Base-by-base conservation (phyloP, 352 stramenopile species). In the Saprolegnia parasitica region DNA sequence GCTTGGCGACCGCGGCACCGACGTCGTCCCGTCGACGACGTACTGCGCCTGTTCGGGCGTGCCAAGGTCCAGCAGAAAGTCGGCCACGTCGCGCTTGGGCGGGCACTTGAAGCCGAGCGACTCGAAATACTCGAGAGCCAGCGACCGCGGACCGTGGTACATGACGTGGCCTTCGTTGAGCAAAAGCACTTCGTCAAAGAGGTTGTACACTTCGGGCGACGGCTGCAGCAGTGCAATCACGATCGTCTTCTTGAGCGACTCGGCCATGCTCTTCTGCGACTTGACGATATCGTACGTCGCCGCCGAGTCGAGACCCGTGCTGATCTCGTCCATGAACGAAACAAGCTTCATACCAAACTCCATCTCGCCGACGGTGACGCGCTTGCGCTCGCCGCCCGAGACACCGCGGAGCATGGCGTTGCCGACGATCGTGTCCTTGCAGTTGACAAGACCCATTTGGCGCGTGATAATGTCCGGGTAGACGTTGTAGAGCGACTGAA, bases 181-280 rank as follows among this genome's bases (percentile, higher is more conserved):
- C 24, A 98, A 67, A 35, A 98, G 83, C 4, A 98, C 75, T 54
- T 98, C 87, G 75, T 98, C 95, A 71, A 98, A 98, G 20, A 98
- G 76, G 18, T 85, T 84, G 54, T 96, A 96, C 15, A 96, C 92
- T 72, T 98, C 94, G 2, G 95, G 95, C 21, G 94, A 80, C n/a
- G 94, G 94, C 76, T 98, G 81, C 26, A 97, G 72, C 20, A 98
- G 73, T 8, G 88, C 89, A 16, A 97, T 74, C 15, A 94, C 81
- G 21, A 83, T 62, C 18, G 81, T 90, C 23, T 72, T 68, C 40
- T 80, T 77, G 47, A 93, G 78, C 21, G 77, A 77, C 16, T 78
- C 35, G 1, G 81, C 78, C n/a, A 88, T 62, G 24, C 73, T 80
- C 32, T 76, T 75, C 9, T 86, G 71, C 32, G 75, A 76, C 37